Evolutionary conservation across 2,329 filamentous ascomycete species (phyloP), one percentile per base, ranked within the genome.

Genomic region (Ilyonectria robusta): DNA sequence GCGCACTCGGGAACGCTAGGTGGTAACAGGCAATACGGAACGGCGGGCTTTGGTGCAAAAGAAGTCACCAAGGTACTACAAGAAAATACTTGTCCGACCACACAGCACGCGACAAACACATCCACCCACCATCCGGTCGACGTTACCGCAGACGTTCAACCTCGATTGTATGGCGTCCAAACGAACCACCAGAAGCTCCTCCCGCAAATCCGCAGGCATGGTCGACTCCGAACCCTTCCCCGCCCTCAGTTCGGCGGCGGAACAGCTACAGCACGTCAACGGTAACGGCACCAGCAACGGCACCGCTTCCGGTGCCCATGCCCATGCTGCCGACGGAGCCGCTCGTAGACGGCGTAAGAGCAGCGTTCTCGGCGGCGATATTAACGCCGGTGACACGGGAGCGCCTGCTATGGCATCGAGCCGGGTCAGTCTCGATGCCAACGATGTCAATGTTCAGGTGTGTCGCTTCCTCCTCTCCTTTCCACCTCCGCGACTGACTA

Each of bases 371-470:
- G 86, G 86, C 69, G 81, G 81, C 66, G 86, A 88, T 59, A 83
- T 88, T 67, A 84, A 83, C 55, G 84, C 85, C 50, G 87, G 87
- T 69, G 87, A 89, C 72, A 89, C 86, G 26, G 86, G 86, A 67
- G 85, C 85, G 42, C 86, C 87, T 19, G 85, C 86, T 58, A 78
- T 89, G 72, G 85, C 86, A 65, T 85, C 87, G 29, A 86, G 85
- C 72, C 81, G 85, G 46, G 83, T 84, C 69, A 85, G 83, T 73
- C 79, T 87, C 55, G 73, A 72, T 59, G 75, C 73, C 65, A 55
- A 62, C 40, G 73, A 75, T 48, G 62, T 64, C 53, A 69, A 70
- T 59, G 60, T 54, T 46, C 62, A 69, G 57, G 65, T 73, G 68
- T 40, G 74, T 68, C 19, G 11, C 35, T 54, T 55, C 21, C 10